Evolutionary conservation across 2,329 filamentous ascomycete genomes (phyloP), one percentile per base, ranked within the genome.

Genomic region (Pseudocercospora fijiensis): DNA sequence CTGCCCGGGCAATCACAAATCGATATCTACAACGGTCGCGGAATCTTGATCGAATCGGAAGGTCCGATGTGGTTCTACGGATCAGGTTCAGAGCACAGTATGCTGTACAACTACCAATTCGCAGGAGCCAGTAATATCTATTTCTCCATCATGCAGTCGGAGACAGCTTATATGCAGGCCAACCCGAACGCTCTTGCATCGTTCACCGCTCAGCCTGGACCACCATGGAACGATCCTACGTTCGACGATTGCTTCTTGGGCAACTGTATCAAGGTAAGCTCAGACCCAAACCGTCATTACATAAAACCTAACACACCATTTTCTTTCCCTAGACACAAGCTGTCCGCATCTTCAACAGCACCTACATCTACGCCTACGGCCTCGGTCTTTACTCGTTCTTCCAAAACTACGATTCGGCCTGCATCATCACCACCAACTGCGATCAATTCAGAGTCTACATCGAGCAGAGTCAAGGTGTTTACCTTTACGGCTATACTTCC

Each of bases 11-110:
- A 90, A 76, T 86, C 80, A 63, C 90, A 94, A 76, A 88, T 94
- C 77, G 89, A 88, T 72, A 85, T 97, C 70, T 96, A 90, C 84
- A 95, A 91, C 74, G 93, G 92, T 28, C 89, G 93, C 58, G 93
- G 92, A 67, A 82, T 95, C 47, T 82, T 87, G 26, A 85, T 96
- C 67, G 91, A 96, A 79, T 77, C 75, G 11, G 66, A 73, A 6
- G 79, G 78, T 2, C 71, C 72, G 1, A 53, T 79, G 0, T 81
- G 78, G 78, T 70, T 81, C 72, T 93, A 89, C 78, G 92, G 86
- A 16, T 95, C 91, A 0, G 79, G 83, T 0, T 84, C 84, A 4
- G 86, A 88, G 74, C 86, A 88, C 73, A 81, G 80, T 72, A 79
- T 82, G 66, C 76, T 86, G 9, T 88, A 88, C 78, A 94, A 97